Evolutionary conservation across 495 filamentous ascomycete genomes (phyloP).

Genomic region (Penicillium cataractarum): DNA sequence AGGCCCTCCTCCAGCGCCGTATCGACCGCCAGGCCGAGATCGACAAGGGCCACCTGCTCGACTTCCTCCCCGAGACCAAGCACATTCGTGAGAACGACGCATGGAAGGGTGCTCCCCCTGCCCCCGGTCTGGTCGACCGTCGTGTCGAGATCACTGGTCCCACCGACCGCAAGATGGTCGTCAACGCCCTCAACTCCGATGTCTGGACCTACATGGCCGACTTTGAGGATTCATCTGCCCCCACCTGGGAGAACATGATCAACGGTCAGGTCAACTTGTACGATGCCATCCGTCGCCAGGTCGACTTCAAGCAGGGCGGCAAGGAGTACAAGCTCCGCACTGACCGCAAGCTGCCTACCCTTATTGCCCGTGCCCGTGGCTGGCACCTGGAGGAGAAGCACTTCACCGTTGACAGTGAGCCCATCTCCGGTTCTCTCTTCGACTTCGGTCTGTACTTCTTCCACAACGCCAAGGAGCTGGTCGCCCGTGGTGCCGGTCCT

Average conservation of each 20-base stretch:
- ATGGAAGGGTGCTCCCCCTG: slow-evolving; percentile 93
- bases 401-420: slow-evolving; percentile 92
- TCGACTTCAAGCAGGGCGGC: slow-evolving; percentile 93
- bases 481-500: slow-evolving; percentile 81
- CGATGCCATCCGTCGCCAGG: slow-evolving; percentile 90
- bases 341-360: slow-evolving; percentile 75
- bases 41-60: slow-evolving; percentile 86
- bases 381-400: slow-evolving; percentile 99
- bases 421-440: slow-evolving; percentile 91
- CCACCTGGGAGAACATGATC: slow-evolving; percentile 99
- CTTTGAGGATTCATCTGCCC: slow-evolving; percentile 97
- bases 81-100: slow-evolving; percentile 93
- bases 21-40: slow-evolving; percentile 89
- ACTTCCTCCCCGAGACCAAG: slow-evolving; percentile 95
- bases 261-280: slow-evolving; percentile 98
- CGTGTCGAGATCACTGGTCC: slow-evolving; percentile 99
- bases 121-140: slow-evolving; percentile 90
- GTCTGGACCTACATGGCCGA: slow-evolving; percentile 99
- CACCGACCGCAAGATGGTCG: slow-evolving; percentile 98
- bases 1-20: slow-evolving; percentile 85
- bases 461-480: slow-evolving; percentile 92
- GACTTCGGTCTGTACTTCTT: slow-evolving; percentile 99
- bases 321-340: slow-evolving; percentile 98
- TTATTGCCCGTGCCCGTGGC: slow-evolving; percentile 85
- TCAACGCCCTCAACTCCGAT: slow-evolving; percentile 95